A percentile compares a stretch with the other conserved stretches of the same genome.
Conservation (phyloP, 2,329 filamentous ascomycete genomes). For the Nemania sp. region DNA sequence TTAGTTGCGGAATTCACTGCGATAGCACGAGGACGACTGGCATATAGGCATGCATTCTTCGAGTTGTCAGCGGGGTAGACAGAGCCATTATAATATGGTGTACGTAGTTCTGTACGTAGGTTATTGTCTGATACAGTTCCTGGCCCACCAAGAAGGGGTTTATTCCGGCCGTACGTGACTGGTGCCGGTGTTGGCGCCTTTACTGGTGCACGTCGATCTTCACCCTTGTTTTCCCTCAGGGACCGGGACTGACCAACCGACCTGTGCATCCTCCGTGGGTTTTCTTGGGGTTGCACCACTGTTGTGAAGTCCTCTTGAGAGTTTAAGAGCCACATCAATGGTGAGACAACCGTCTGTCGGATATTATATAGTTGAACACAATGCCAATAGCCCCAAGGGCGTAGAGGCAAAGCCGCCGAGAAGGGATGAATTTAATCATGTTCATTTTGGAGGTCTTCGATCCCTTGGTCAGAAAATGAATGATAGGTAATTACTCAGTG, state of each 20-base stretch:
- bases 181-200: conserved; percentile 35
- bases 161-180: no score
- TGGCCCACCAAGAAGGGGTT: conserved; percentile 35
- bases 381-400: not conserved
- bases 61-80: conserved; percentile 26
- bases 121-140: conserved; percentile 39
- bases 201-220: conserved; percentile 31
- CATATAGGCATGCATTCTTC: conserved; percentile 30
- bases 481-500: not conserved
- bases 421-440: conserved; percentile 8
- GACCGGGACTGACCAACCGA: conserved; percentile 33
- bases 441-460: not conserved
- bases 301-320: conserved; percentile 2
- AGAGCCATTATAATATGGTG: conserved; percentile 34
- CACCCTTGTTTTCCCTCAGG: conserved; percentile 28
- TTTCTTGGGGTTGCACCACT: conserved; percentile 22
- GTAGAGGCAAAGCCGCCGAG: not conserved
- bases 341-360: conserved; percentile 17
- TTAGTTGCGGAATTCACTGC: conserved; percentile 31
- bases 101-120: conserved; percentile 32
- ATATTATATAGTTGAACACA: conserved; percentile 6
- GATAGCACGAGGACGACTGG: conserved; percentile 32
- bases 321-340: not conserved
- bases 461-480: conserved; percentile 2
- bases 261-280: conserved; percentile 29